Base-by-base conservation (phyloP, 371 early-diverging fungal genomes). In the Vittaforma corneae region DNA sequence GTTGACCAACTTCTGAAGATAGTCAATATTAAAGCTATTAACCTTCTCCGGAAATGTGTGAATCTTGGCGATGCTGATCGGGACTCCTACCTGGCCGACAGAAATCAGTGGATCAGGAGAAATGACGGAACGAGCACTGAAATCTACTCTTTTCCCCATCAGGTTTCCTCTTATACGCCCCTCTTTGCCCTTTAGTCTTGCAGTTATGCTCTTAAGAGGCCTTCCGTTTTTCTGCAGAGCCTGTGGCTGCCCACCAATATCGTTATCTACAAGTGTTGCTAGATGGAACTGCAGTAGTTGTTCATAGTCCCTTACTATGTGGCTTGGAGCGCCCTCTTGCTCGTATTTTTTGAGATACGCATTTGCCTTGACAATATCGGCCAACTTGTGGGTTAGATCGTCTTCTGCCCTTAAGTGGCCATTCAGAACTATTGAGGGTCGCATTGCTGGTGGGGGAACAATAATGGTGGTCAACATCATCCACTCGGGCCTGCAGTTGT, bases 141-240 rank as follows among this genome's bases (percentile, higher is more conserved):
- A 98, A 80, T 97, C 97, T 0, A 98, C 97, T 81, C 99, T 89
- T 79, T 98, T 98, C 53, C 99, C 99, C 99, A 98, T 98, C 71
- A 98, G 79, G 78, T 98, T 97, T 53, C 95, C 95, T 80, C 99
- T 86, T 54, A 98, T 83, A 68, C 97, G 87, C 44, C 97, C 99
- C 82, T 98, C 99, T 78, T 98, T 98, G 64, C 97, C 97, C 84
- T 97, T 94, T 57, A 98, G 83, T 72, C 99, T 84, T 20, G 93
- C 92, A 63, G 92, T 85, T 65, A 98, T 90, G 18, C 91, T 86
- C 79, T 97, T 98, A 65, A 88, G 83, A 46, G 97, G 94, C 79
- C 99, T 82, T 22, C 97, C 97, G 48, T 87, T 78, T 85, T 83
- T 92, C 73, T 97, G 97, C 58, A 89, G 77, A 16, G 93, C 88